These are phyloP conservation scores for Pythium insidiosum DNA, from an alignment of 352 stramenopile species.

Conservation along the genomic window DNA sequence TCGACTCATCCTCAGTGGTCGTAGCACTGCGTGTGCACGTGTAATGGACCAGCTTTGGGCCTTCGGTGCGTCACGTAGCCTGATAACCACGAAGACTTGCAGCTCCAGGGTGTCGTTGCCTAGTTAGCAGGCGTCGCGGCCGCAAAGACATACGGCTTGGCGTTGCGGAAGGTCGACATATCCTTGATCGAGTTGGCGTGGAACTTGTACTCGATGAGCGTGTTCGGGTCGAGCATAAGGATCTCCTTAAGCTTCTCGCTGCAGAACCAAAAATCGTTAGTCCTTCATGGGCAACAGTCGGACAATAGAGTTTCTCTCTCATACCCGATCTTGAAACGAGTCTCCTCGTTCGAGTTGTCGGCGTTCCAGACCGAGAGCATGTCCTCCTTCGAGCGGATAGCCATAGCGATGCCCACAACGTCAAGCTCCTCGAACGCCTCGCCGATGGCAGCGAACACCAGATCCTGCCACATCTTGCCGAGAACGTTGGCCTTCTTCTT, in stretches of 20 bases:
- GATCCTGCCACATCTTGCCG: constrained; percentile 93
- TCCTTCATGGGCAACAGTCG: not conserved
- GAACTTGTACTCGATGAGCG: constrained; percentile 94
- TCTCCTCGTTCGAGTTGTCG: constrained; percentile 87
- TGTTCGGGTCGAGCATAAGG: constrained; percentile 91
- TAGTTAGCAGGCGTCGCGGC: constrained; percentile 49
- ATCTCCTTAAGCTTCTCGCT: constrained; percentile 93
- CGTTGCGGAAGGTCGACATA: constrained; percentile 92
- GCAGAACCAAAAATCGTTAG: not conserved
- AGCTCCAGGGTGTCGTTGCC: no score
- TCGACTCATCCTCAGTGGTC: no score
- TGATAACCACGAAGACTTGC: no score
- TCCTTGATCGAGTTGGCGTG: constrained; percentile 90
- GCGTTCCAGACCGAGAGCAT: constrained; percentile 93
- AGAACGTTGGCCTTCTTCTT: constrained; percentile 92
- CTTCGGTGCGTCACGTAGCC: not conserved
- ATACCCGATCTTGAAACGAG: constrained; percentile 74
- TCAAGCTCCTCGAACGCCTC: constrained; percentile 89
- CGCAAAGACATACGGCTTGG: constrained; percentile 89
- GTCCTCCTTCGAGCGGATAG: constrained; percentile 91
- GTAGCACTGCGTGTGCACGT: no score
- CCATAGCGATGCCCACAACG: constrained; percentile 91
- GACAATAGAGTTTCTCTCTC: constrained; percentile 6
- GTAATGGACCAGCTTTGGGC: no score
- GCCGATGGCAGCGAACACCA: constrained; percentile 88